Evolutionary conservation across 2,329 filamentous ascomycete genomes (phyloP), one percentile per base, ranked within the genome.

Genomic region (Fusarium sp.): DNA sequence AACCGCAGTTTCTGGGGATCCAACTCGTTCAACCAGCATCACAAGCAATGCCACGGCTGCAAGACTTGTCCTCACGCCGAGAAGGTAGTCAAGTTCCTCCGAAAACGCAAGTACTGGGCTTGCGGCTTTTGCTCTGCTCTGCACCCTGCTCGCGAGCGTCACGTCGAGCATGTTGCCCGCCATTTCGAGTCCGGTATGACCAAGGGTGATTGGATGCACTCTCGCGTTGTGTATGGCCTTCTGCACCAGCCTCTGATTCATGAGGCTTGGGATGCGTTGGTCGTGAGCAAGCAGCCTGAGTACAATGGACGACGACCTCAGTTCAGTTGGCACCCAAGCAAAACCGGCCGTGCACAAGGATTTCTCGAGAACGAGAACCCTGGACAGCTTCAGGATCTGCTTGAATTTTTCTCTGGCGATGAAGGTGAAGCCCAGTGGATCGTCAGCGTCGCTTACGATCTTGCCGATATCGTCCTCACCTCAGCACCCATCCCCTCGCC

Each of bases 1-100:
- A 89, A 90, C 76, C 86, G 88, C 71, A 88, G 87, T 73, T 90
- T 90, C 77, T 89, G 87, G 82, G 87, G 88, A 11, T 87, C 88
- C 68, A 90, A 90, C 75, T 88, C 87, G 6, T 90, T 90, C 77
- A 88, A 89, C 68, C 87, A 90, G 75, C 88, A 90, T 67, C 88
- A 90, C 79, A 89, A 88, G 72, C 86, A 88, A 56, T 86, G 87
- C 60, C 88, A 90, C 73, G 84, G 86, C 63, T 89, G 87, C 78
- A 87, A 87, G 73, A 87, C 87, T 6, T 90, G 88, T 66, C 88
- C 88, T 7, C 88, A 90, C 70, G 87, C 88, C 48, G 86, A 89
- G 68, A 86, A 86, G 68, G 87, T 89, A 20, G 87, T 89, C 73
- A 85, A 84, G 71, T 88, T 88, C 53, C 83, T 88, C 63, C 84